These are phyloP conservation scores for Brassica napus DNA, from an alignment of 345 rosid genomes.

Conservation along the genomic window Da-Ae NC_063441.1:3018501-3019000, in stretches of 20 bases:
- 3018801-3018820: neutral
- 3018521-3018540: constrained; percentile 17
- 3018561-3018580: constrained; percentile 78
- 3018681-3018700: too few species aligned
- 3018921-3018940: neutral
- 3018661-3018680: too few species aligned
- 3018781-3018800: neutral
- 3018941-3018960: neutral
- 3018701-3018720: too few species aligned
- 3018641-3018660: too few species aligned
- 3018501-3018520: constrained; percentile 8
- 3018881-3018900: neutral
- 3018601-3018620: constrained; percentile 81
- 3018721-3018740: neutral
- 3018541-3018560: constrained; percentile 36
- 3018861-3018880: neutral
- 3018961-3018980: neutral
- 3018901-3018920: neutral
- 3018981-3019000: neutral
- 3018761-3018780: neutral
- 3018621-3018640: constrained; percentile 21
- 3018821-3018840: neutral
- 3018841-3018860: neutral
- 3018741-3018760: neutral
- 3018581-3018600: constrained; percentile 72